A percentile compares a stretch with the other conserved stretches of the same genome.
These are phyloP conservation scores for Strobilomyces confusus DNA, from an alignment of 768 basidiomycete species.

Conservation along the genomic window DNA sequence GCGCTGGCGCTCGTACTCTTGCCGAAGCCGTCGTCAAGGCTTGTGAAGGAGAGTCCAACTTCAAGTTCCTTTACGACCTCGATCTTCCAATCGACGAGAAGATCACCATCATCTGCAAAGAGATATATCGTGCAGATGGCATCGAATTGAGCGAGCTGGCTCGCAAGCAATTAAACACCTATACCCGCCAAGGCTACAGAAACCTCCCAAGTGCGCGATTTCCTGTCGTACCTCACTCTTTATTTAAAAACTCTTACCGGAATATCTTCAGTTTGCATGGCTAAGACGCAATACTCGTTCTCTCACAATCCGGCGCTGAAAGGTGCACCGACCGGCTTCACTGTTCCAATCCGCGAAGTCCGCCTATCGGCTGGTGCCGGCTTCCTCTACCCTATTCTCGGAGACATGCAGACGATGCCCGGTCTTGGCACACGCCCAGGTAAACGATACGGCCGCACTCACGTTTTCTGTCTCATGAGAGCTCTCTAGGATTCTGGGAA, in stretches of 20 bases:
- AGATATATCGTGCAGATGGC: slow-evolving; percentile 93
- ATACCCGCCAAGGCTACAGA: slow-evolving; percentile 85
- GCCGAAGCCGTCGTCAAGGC: slow-evolving; percentile 89
- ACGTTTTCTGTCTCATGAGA: slow-evolving; percentile 9
- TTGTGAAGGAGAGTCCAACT: slow-evolving; percentile 77
- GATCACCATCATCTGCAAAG: slow-evolving; percentile 80
- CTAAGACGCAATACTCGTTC: slow-evolving; percentile 97
- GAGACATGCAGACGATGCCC: slow-evolving; percentile 98
- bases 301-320: slow-evolving; percentile 92
- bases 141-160: slow-evolving; percentile 85
- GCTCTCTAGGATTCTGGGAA: slow-evolving; percentile 75
- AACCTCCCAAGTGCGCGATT: slow-evolving; percentile 65
- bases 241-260: slow-evolving; percentile 10
- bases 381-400: slow-evolving; percentile 93
- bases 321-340: slow-evolving; percentile 90
- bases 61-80: slow-evolving; percentile 93
- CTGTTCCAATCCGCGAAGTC: slow-evolving; percentile 84
- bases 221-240: background rate
- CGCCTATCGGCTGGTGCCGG: slow-evolving; percentile 89
- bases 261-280: slow-evolving; percentile 74
- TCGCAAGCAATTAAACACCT: slow-evolving; percentile 80
- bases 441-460: slow-evolving; percentile 26
- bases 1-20: slow-evolving; percentile 82
- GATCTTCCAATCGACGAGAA: slow-evolving; percentile 82
- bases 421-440: slow-evolving; percentile 91